These are phyloP conservation scores for Penicillium subrubescens DNA, from an alignment of 495 filamentous ascomycete species.

Conservation along the genomic window DNA sequence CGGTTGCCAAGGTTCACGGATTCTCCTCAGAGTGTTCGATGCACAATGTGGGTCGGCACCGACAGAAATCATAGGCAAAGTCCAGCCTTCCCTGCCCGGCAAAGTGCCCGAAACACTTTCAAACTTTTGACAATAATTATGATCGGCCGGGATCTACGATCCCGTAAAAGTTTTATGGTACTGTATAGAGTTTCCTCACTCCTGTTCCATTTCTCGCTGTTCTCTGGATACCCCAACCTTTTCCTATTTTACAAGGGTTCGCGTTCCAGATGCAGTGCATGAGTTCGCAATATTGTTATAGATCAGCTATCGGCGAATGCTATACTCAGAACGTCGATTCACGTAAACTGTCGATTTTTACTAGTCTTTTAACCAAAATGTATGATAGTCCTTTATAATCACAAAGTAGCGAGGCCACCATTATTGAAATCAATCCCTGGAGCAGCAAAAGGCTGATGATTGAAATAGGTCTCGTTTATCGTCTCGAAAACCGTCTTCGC, in stretches of 20 bases:
- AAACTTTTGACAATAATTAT: conserved; percentile 1
- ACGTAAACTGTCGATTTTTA: not conserved
- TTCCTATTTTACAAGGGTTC: not conserved
- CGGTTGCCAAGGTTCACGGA: too few species aligned
- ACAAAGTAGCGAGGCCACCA: not conserved
- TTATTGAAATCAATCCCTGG: not conserved
- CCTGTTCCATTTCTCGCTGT: not conserved
- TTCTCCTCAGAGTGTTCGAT: too few species aligned
- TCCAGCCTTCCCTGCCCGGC: too few species aligned
- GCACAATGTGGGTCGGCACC: too few species aligned
- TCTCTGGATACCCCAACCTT: not conserved
- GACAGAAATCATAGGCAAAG: too few species aligned
- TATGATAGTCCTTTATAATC: conserved; percentile 2
- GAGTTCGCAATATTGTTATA: too few species aligned
- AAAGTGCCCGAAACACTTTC: too few species aligned
- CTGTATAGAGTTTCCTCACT: conserved; percentile 1
- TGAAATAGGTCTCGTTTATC: conserved; percentile 1
- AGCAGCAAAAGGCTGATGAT: not conserved
- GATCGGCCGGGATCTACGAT: conserved; percentile 5
- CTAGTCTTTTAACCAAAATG: not conserved
- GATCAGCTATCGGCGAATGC: conserved; percentile 1
- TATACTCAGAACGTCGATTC: conserved; percentile 3
- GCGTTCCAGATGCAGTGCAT: not conserved
- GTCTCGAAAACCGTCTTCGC: not conserved
- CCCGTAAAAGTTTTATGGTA: conserved; percentile 2